Conservation (phyloP, 352 stramenopile species). For the Aphanomyces stellatus region DNA sequence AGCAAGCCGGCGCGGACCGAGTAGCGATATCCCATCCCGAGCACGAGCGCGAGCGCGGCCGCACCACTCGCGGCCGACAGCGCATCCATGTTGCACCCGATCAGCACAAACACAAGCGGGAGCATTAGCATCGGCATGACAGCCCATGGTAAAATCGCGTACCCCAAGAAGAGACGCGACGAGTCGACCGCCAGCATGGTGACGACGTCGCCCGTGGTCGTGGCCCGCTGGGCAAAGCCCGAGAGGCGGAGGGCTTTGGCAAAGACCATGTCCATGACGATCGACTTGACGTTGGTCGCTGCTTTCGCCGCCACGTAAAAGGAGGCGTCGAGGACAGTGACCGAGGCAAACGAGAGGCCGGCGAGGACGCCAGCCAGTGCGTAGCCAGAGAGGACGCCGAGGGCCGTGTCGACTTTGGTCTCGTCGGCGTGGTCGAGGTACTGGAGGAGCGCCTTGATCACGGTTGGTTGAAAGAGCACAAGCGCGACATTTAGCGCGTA, state of each 20-base stretch:
- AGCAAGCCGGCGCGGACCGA: slow-evolving; percentile 27
- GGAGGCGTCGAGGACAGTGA: slow-evolving; percentile 34
- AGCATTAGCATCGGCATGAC: slow-evolving; percentile 31
- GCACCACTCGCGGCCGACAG: slow-evolving; percentile 24
- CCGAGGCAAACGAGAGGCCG: slow-evolving; percentile 29
- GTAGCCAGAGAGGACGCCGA: slow-evolving; percentile 39
- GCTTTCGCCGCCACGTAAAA: slow-evolving; percentile 37
- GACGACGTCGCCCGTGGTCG: slow-evolving; percentile 42
- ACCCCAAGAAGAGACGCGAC: slow-evolving; percentile 29
- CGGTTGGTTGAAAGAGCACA: neutral
- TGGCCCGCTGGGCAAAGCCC: slow-evolving; percentile 32
- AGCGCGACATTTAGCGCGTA: neutral
- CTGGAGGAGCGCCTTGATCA: neutral
- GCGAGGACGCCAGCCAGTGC: slow-evolving; percentile 30
- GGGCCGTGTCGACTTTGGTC: slow-evolving; percentile 23
- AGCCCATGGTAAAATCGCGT: slow-evolving; percentile 27
- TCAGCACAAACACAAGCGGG: slow-evolving; percentile 15
- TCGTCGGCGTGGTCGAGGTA: neutral
- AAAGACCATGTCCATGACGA: slow-evolving; percentile 49
- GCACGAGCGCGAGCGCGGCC: slow-evolving; percentile 23
- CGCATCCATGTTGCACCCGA: slow-evolving; percentile 18
- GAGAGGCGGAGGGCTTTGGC: slow-evolving; percentile 41
- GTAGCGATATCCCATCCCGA: slow-evolving; percentile 27
- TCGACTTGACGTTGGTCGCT: slow-evolving; percentile 37
- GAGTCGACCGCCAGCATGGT: slow-evolving; percentile 43